Evolutionary conservation across 768 basidiomycete genomes (phyloP).

Genomic region (Amanita brunnescens): DNA sequence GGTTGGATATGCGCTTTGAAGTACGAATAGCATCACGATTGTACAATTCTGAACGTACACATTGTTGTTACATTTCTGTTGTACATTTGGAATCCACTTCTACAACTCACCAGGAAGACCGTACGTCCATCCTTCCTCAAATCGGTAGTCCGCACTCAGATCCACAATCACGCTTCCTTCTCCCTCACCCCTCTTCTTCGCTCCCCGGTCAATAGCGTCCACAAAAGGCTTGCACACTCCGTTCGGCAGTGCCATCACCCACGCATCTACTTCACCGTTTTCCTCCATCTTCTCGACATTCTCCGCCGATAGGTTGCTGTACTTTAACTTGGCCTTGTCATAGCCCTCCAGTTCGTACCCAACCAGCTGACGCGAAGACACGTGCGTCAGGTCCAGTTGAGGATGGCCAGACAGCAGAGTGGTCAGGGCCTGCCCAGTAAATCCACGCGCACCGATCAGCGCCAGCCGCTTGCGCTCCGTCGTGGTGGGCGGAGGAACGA

Average conservation of each 20-base stretch:
- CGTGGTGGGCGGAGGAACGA: constrained; percentile 34
- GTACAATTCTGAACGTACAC: constrained; percentile 68
- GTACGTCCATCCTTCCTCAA: constrained; percentile 94
- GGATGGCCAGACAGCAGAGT: constrained; percentile 85
- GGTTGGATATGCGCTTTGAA: constrained; percentile 89
- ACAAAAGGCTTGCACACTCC: constrained; percentile 96
- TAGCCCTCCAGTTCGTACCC: constrained; percentile 77
- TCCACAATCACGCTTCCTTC: constrained; percentile 80
- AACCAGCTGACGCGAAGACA: constrained; percentile 91
- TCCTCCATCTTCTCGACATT: constrained; percentile 89
- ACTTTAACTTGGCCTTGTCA: constrained; percentile 62
- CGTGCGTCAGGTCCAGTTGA: constrained; percentile 82
- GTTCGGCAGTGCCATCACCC: constrained; percentile 99
- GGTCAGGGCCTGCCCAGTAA: constrained; percentile 89
- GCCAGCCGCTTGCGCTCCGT: constrained; percentile 83
- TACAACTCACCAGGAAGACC: constrained; percentile 89
- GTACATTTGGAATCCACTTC: constrained; percentile 21
- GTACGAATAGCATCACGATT: constrained; percentile 56
- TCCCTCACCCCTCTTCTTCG: constrained; percentile 41
- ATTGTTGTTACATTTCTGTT: constrained; percentile 10
- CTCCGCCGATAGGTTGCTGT: constrained; percentile 68
- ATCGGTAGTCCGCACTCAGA: constrained; percentile 90
- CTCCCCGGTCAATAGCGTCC: constrained; percentile 80
- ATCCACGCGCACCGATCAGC: constrained; percentile 93
- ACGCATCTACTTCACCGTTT: constrained; percentile 87